Percentiles rank a stretch among this genome's conserved stretches.
Evolutionary conservation across 768 basidiomycete genomes (phyloP).

Genomic region (Russula virescens): DNA sequence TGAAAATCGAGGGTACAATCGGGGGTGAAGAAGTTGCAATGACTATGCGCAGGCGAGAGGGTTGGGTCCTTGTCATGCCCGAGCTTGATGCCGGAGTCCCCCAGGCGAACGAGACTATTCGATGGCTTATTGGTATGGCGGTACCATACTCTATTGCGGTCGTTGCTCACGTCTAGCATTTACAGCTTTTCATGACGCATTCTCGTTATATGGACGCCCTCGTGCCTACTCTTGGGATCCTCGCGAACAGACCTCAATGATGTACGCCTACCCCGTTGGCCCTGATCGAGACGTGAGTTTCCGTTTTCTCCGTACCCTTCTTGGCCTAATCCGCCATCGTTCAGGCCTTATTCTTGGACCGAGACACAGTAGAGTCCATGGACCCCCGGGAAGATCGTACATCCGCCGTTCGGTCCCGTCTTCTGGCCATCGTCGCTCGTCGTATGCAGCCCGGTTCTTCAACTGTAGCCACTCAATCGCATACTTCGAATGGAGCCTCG

Average conservation of each 20-base stretch:
- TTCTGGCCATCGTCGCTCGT: constrained; percentile 56
- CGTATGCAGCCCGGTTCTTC: constrained; percentile 46
- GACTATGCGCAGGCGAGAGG: constrained; percentile 63
- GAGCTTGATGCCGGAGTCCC: constrained; percentile 60
- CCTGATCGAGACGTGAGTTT: constrained; percentile 70
- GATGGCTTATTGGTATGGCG: constrained; percentile 78
- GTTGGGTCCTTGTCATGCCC: constrained; percentile 89
- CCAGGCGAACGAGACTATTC: constrained; percentile 78
- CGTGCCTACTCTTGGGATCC: constrained; percentile 86
- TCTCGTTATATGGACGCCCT: constrained; percentile 85
- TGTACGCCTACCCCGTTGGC: constrained; percentile 93
- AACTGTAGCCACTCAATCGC: neutral
- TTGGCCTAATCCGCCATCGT: neutral
- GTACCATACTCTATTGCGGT: neutral
- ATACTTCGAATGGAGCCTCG: constrained; percentile 1
- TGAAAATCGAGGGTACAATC: constrained; percentile 86
- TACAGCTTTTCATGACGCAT: constrained; percentile 77
- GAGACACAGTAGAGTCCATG: constrained; percentile 71
- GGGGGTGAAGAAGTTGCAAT: constrained; percentile 70
- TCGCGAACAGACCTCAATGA: constrained; percentile 70
- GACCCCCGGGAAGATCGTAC: constrained; percentile 78
- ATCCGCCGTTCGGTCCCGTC: constrained; percentile 54
- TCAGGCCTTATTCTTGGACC: constrained; percentile 82
- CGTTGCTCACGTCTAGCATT: constrained; percentile 18
- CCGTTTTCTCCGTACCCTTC: neutral